phyloP scores from a whole-genome alignment of 306 rosid species.

The Gastrolobium bilobum region DNA sequence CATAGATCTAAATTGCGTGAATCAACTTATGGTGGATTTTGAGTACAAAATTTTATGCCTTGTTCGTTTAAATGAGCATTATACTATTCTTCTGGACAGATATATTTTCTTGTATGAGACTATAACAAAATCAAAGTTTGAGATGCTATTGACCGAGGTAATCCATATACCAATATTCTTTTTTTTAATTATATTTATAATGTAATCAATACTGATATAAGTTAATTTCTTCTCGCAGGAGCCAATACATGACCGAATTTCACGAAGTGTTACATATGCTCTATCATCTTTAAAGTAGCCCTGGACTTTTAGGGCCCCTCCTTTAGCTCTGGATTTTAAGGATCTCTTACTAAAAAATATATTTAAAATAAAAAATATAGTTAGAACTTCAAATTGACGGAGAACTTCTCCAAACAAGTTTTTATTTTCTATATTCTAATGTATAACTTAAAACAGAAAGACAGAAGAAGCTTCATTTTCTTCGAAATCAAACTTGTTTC shows the following conservation, averaged over 20 bases:
- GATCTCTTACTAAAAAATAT: conserved; percentile 1
- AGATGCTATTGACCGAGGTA: conserved; percentile 70
- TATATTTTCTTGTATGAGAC: conserved; percentile 93
- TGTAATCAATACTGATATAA: not conserved
- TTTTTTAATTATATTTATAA: not conserved
- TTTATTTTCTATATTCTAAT: not conserved
- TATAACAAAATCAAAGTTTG: conserved; percentile 82
- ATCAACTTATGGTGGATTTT: conserved; percentile 21
- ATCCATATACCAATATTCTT: not conserved
- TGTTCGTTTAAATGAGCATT: conserved; percentile 21
- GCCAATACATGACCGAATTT: conserved; percentile 83
- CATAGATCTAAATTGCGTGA: conserved; percentile 15
- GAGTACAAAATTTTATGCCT: not conserved
- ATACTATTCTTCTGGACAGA: conserved; percentile 57
- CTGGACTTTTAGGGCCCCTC: conserved; percentile 12
- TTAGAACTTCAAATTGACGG: conserved; percentile 9
- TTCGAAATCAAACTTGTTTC: conserved; percentile 15
- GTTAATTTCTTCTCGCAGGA: conserved; percentile 60
- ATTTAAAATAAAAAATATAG: not conserved
- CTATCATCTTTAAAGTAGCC: conserved; percentile 63
- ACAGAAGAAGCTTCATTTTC: not conserved
- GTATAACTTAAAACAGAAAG: conserved; percentile 26
- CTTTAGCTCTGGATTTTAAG: conserved; percentile 26
- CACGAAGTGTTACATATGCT: conserved; percentile 79
- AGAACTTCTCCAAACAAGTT: conserved; percentile 19